These are phyloP conservation scores for Cyclotella baltica DNA, from an alignment of 108 stramenopile genomes.

Conservation along the genomic window DNA sequence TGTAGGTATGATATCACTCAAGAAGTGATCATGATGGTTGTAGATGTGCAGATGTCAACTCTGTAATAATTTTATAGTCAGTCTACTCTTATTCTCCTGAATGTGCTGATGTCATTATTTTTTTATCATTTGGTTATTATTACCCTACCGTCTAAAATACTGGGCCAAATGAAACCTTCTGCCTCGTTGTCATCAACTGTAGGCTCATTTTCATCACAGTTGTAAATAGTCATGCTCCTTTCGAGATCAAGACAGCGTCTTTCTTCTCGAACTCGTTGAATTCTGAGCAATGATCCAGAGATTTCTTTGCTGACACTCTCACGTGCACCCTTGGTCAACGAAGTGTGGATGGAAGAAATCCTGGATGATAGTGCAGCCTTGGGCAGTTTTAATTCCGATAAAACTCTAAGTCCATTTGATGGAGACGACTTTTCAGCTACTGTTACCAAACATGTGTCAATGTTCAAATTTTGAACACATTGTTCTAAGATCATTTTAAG, in stretches of 20 bases:
- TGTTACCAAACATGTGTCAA: constrained; percentile 53
- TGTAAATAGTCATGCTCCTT: constrained; percentile 1
- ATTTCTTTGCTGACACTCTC: constrained; percentile 61
- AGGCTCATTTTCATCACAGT: not conserved
- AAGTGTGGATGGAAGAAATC: constrained; percentile 46
- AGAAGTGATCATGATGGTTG: no score
- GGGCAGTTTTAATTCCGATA: constrained; percentile 52
- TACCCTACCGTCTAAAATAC: constrained; percentile 6
- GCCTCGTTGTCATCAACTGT: not conserved
- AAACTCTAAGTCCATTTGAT: constrained; percentile 53
- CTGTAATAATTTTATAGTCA: no score
- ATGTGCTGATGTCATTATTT: no score
- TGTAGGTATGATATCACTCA: no score
- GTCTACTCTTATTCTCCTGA: no score
- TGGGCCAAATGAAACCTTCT: constrained; percentile 15
- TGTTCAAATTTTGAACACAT: constrained; percentile 27
- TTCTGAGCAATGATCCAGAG: constrained; percentile 75
- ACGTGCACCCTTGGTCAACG: constrained; percentile 62
- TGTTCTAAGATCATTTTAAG: constrained; percentile 27
- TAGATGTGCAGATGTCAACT: no score
- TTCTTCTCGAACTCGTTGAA: constrained; percentile 64
- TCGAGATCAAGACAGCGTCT: constrained; percentile 24
- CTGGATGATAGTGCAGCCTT: constrained; percentile 25
- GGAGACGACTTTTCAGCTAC: constrained; percentile 63
- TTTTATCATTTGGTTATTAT: constrained; percentile 8